Evolutionary conservation across 768 basidiomycete species (phyloP).

Genomic region (Amylocystis lapponica): DNA sequence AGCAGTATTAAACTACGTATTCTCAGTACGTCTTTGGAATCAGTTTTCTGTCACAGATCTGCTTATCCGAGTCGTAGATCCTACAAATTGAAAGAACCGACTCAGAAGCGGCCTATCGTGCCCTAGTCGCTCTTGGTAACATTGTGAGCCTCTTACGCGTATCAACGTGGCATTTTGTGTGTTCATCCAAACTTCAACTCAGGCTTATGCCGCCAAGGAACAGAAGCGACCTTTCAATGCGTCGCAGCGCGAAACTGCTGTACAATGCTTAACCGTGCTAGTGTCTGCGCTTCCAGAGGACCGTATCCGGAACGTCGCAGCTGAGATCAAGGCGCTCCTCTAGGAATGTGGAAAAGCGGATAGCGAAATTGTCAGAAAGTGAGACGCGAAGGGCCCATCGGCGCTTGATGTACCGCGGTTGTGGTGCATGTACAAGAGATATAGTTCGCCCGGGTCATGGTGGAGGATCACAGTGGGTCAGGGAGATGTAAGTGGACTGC

Average conservation of each 20-base stretch:
- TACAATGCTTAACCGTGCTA: constrained; percentile 33
- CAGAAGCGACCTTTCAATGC: constrained; percentile 30
- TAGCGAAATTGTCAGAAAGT: too few species aligned
- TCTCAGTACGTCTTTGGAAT: background rate
- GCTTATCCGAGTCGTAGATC: constrained; percentile 27
- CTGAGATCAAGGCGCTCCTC: constrained; percentile 11
- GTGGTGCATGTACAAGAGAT: too few species aligned
- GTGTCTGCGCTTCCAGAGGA: constrained; percentile 50
- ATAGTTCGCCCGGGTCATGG: too few species aligned
- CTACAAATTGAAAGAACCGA: constrained; percentile 48
- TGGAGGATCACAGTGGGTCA: too few species aligned
- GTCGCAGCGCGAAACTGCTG: constrained; percentile 36
- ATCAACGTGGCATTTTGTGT: background rate
- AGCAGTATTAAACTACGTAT: too few species aligned
- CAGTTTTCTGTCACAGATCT: background rate
- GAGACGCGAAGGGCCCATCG: too few species aligned
- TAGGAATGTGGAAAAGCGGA: too few species aligned
- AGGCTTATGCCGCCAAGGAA: constrained; percentile 47
- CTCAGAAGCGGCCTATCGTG: constrained; percentile 65
- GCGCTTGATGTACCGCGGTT: too few species aligned
- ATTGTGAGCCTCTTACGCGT: constrained; percentile 32
- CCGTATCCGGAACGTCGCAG: constrained; percentile 39
- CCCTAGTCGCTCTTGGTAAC: constrained; percentile 70
- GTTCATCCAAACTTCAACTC: background rate
- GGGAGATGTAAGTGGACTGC: too few species aligned